Percentiles rank a stretch among this genome's conserved stretches.
phyloP scores from a whole-genome alignment of 257 asterid species.

The Cruciata laevipes region DNA sequence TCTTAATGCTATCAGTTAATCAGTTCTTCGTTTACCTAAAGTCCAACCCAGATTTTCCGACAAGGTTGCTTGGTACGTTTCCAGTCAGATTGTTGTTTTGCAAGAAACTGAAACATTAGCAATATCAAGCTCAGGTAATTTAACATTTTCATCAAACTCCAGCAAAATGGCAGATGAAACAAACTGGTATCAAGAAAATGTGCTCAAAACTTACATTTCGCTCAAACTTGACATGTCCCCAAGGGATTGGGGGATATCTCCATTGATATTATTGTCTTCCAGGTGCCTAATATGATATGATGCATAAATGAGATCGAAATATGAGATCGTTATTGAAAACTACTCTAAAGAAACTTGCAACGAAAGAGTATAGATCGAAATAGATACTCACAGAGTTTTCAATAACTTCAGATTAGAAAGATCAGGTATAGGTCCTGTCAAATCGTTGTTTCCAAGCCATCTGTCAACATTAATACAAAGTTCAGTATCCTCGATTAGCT shows the following conservation, averaged over 20 bases:
- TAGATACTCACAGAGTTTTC: conserved; percentile 60
- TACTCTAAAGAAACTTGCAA: neutral
- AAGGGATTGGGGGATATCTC: conserved; percentile 58
- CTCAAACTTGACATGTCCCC: conserved; percentile 39
- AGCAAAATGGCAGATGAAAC: neutral
- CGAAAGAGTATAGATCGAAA: neutral
- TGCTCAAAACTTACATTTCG: conserved; percentile 61
- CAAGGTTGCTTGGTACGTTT: conserved; percentile 55
- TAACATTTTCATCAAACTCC: neutral
- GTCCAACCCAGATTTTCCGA: conserved; percentile 42
- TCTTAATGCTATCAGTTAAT: neutral
- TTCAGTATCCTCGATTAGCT: conserved; percentile 14
- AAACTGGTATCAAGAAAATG: neutral
- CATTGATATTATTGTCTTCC: conserved; percentile 63
- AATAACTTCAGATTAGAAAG: conserved; percentile 55
- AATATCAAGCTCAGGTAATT: neutral
- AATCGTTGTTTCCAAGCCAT: conserved; percentile 66
- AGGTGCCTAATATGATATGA: conserved; percentile 54
- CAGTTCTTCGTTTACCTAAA: conserved; percentile 40
- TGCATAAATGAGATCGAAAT: conserved; percentile 5
- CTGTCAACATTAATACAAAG: conserved; percentile 33
- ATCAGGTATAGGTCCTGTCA: conserved; percentile 74
- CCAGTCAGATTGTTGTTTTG: conserved; percentile 92
- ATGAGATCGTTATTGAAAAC: too few relatives aligned
- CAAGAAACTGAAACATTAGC: conserved; percentile 47